These are phyloP conservation scores for Fusarium sp. DNA, from an alignment of 2,329 filamentous ascomycete genomes.

Conservation along the genomic window DNA sequence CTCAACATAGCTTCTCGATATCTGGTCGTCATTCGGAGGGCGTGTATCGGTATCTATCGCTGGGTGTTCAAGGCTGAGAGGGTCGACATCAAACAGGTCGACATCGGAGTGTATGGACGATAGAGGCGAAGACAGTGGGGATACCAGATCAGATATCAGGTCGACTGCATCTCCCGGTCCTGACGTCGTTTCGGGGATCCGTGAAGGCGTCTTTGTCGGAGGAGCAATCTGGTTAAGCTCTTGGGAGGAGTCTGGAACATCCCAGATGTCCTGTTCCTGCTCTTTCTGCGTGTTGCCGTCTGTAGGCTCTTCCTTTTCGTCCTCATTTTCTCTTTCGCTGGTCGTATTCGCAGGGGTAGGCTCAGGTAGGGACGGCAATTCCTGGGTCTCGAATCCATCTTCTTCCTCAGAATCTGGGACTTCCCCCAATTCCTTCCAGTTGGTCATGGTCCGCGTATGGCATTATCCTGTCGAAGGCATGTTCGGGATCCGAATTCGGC, in stretches of 20 bases:
- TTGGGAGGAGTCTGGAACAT: slow-evolving; percentile 53
- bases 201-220: slow-evolving; percentile 8
- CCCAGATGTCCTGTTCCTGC: slow-evolving; percentile 49
- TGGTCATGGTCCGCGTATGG: slow-evolving; percentile 53
- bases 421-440: slow-evolving; percentile 64
- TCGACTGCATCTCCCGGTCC: slow-evolving; percentile 1
- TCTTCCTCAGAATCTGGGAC: slow-evolving; percentile 66
- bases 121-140: slow-evolving; percentile 50
- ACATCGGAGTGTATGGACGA: slow-evolving; percentile 50
- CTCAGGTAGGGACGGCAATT: slow-evolving; percentile 25
- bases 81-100: slow-evolving; percentile 38
- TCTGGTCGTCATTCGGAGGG: slow-evolving; percentile 20
- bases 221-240: slow-evolving; percentile 21
- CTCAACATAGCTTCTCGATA: slow-evolving; percentile 54
- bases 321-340: background rate
- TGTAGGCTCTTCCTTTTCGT: background rate
- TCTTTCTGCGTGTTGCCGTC: slow-evolving; percentile 13
- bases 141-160: slow-evolving; percentile 1
- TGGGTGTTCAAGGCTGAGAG: slow-evolving; percentile 21
- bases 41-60: slow-evolving; percentile 1
- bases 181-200: slow-evolving; percentile 11
- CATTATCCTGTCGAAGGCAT: slow-evolving; percentile 45
- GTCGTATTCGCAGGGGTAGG: slow-evolving; percentile 11
- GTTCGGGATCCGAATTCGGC: background rate
- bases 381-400: slow-evolving; percentile 55